These are phyloP conservation scores for apple (Malus domestica) DNA, from an alignment of 306 rosid species.

Conservation along the genomic window DNA sequence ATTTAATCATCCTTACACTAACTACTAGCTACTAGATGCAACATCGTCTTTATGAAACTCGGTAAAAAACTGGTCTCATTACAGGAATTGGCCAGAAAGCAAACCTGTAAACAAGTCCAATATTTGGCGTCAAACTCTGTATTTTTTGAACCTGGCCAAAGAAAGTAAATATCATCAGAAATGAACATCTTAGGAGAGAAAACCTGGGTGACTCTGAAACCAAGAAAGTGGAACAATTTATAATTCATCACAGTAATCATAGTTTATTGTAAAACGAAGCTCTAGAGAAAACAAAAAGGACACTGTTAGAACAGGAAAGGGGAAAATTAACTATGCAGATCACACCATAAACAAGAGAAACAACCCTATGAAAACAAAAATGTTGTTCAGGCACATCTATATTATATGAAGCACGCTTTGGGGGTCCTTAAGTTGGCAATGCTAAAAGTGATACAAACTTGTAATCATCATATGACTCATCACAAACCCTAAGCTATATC, in stretches of 20 bases:
- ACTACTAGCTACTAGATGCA: background rate
- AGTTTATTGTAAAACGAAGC: background rate
- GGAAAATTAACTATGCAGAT: background rate
- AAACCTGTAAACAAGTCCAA: slow-evolving; percentile 94
- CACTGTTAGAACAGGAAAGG: background rate
- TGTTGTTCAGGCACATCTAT: background rate
- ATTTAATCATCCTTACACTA: background rate
- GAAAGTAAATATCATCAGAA: background rate
- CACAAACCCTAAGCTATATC: background rate
- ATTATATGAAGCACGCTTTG: background rate
- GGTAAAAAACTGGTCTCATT: background rate
- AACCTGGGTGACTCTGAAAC: background rate
- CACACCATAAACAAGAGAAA: background rate
- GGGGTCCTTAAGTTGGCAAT: background rate
- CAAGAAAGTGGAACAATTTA: background rate
- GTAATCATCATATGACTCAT: background rate
- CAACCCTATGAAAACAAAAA: background rate
- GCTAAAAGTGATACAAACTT: background rate
- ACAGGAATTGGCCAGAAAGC: slow-evolving; percentile 5
- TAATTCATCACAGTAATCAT: background rate
- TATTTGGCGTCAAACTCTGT: slow-evolving; percentile 78
- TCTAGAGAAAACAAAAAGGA: background rate
- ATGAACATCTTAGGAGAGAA: background rate
- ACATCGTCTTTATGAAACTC: background rate
- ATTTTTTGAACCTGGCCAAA: slow-evolving; percentile 77